A percentile compares a stretch with the other conserved stretches of the same genome.
Conservation (phyloP, 2,329 filamentous ascomycete genomes). For the Microdochium trichocladiopsis region DNA sequence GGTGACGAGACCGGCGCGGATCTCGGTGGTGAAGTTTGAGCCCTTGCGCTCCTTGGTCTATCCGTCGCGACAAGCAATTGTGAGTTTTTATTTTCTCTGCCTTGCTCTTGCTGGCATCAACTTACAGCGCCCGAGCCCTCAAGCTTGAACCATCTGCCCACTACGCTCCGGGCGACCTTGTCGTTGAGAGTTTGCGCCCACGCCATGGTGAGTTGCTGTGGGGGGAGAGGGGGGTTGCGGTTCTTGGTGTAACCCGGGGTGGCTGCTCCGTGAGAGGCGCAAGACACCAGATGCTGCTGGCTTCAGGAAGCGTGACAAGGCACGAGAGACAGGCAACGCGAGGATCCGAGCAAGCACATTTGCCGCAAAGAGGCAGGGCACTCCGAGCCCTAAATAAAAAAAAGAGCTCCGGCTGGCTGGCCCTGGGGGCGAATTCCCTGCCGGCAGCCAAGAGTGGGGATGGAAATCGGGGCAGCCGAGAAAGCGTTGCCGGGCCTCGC, state of each 20-base stretch:
- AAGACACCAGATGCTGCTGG: not conserved
- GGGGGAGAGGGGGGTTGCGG: not conserved
- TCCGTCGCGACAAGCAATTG: conserved; percentile 4
- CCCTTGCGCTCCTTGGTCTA: conserved; percentile 66
- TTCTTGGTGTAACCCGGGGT: not conserved
- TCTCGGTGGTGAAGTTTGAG: conserved; percentile 74
- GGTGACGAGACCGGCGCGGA: conserved; percentile 75
- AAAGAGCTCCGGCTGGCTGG: too few species aligned
- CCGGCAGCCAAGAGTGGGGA: too few species aligned
- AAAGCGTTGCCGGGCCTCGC: too few species aligned
- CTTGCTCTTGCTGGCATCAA: conserved; percentile 16
- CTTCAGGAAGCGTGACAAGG: not conserved
- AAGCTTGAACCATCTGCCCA: conserved; percentile 71
- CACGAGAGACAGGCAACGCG: not conserved
- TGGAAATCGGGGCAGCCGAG: too few species aligned
- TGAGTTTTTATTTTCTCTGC: conserved; percentile 3
- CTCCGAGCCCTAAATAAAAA: not conserved
- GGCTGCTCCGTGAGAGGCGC: not conserved
- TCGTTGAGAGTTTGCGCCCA: conserved; percentile 44
- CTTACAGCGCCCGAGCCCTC: conserved; percentile 78
- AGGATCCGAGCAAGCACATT: not conserved
- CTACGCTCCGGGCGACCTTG: conserved; percentile 54
- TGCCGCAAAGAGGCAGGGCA: not conserved
- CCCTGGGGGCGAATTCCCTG: not conserved
- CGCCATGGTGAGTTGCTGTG: conserved; percentile 26